These are phyloP conservation scores for Mortierella hygrophila DNA, from an alignment of 192 early-diverging fungal genomes.

Conservation along the genomic window DNA sequence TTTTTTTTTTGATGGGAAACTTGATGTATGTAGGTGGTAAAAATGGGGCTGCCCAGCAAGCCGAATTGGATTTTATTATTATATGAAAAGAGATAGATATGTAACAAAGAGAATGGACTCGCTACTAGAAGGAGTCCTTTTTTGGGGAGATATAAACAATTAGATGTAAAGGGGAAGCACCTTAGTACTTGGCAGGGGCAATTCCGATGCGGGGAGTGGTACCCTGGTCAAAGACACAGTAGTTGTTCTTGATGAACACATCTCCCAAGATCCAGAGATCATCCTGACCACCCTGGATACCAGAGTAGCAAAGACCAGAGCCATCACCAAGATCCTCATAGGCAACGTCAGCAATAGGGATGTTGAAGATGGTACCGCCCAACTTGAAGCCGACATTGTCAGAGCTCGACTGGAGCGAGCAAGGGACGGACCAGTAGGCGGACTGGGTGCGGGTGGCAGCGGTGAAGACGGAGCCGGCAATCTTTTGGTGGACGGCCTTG, in stretches of 20 bases:
- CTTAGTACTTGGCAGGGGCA: conserved; percentile 54
- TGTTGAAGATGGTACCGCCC: conserved; percentile 46
- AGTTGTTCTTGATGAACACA: conserved; percentile 74
- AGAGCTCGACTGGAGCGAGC: conserved; percentile 26
- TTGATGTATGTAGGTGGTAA: too few species aligned
- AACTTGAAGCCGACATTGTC: conserved; percentile 50
- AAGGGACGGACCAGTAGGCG: conserved; percentile 28
- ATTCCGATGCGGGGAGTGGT: conserved; percentile 64
- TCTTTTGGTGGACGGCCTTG: conserved; percentile 59
- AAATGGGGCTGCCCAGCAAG: neutral
- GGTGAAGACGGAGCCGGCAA: conserved; percentile 16
- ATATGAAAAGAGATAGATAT: neutral
- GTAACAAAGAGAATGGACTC: neutral
- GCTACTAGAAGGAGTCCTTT: neutral
- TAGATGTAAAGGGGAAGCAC: neutral
- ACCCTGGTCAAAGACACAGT: conserved; percentile 70
- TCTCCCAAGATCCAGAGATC: conserved; percentile 70
- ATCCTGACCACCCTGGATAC: conserved; percentile 32
- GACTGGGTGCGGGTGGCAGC: neutral
- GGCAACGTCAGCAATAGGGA: conserved; percentile 51
- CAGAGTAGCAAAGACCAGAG: conserved; percentile 35
- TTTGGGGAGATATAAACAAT: neutral
- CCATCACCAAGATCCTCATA: conserved; percentile 37
- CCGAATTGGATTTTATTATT: conserved; percentile 5
- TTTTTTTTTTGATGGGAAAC: too few species aligned